Percentiles rank a stretch among this genome's conserved stretches.
These are phyloP conservation scores for Yarrowia sp. DNA, from an alignment of 805 yeast genomes.

Conservation along the genomic window DNA sequence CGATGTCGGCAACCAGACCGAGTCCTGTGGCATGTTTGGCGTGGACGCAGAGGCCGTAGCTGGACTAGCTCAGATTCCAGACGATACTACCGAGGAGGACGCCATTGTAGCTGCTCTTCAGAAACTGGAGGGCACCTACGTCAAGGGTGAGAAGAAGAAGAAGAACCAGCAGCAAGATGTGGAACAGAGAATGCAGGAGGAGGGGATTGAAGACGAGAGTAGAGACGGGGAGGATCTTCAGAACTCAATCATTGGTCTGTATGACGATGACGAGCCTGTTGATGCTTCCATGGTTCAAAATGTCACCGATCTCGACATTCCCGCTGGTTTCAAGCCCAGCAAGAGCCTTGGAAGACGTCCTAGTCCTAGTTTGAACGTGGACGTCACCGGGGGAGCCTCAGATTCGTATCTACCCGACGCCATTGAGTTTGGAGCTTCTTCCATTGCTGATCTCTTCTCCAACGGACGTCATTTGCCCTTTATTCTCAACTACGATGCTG, in stretches of 20 bases:
- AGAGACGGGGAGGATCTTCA: background rate
- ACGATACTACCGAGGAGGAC: conserved; percentile 70
- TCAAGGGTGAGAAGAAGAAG: conserved; percentile 7
- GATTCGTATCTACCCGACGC: conserved; percentile 21
- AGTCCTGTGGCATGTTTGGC: conserved; percentile 36
- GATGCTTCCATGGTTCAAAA: conserved; percentile 12
- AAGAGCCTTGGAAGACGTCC: conserved; percentile 22
- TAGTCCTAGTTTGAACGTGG: conserved; percentile 5
- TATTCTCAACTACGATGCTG: conserved; percentile 72
- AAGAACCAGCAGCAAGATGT: background rate
- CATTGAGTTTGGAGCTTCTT: conserved; percentile 20
- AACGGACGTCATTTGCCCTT: conserved; percentile 77
- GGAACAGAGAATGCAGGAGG: background rate
- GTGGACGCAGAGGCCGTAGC: conserved; percentile 64
- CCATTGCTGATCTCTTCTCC: conserved; percentile 40
- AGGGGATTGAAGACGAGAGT: conserved; percentile 7
- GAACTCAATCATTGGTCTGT: conserved; percentile 23
- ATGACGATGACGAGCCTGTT: background rate
- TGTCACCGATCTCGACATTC: conserved; percentile 21
- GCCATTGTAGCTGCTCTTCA: conserved; percentile 76
- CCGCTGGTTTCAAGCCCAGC: conserved; percentile 29
- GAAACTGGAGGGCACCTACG: conserved; percentile 74
- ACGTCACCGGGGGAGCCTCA: background rate
- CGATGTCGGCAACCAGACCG: background rate
- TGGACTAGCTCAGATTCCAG: conserved; percentile 84